Base-by-base conservation (phyloP, 805 yeast species). In the Clavispora fructus region DNA sequence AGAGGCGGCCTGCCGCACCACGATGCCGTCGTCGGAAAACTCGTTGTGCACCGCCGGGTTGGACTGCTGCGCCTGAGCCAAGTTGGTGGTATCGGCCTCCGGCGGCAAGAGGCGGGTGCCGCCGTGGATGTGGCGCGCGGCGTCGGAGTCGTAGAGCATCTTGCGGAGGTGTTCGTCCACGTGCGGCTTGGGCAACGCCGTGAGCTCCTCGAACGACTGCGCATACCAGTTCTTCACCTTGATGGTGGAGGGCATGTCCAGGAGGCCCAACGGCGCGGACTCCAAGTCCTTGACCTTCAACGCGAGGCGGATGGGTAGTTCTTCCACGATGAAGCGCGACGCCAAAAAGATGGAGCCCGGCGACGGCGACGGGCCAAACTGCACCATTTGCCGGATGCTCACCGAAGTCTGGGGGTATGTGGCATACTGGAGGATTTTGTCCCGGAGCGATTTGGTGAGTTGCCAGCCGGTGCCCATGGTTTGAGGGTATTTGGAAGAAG, bases 151-250 rank as follows among this genome's bases (percentile, higher is more conserved):
- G 30, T 53, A 64, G 42, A 78, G 61, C 49, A 74, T 51, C 48
- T 64, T 60, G 33, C 62, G 62, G 50, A 77, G 62, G 40, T 73
- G 74, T 14, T 61, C 69, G 40, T 69, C 67, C 39, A 83, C 69
- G 29, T 57, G 59, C 1, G 92, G 92, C 47, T 77, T 75, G 11
- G 80, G 78, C 38, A 90, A 65, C 11, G 74, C 63, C n/a, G 85
- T 80, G 53, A 89, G 74, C 60, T 89, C 92, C 56, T 88, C 90
- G 63, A 90, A 90, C 8, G 92, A 83, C 61, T 88, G 94, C 1
- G 91, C 91, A 62, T 89, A 90, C 96, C 97, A 90, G 60, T 88
- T 80, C 49, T 83, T 78, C 14, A 89, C 96, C 52, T 82, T 76
- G 43, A 78, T 69, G 42, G 91, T 87, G 3, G 89, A 81, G 1